A percentile compares a stretch with the other conserved stretches of the same genome.
Evolutionary conservation across 1,139 yeast genomes (phyloP).

Genomic region (Sugiyamaella grinbergsii): DNA sequence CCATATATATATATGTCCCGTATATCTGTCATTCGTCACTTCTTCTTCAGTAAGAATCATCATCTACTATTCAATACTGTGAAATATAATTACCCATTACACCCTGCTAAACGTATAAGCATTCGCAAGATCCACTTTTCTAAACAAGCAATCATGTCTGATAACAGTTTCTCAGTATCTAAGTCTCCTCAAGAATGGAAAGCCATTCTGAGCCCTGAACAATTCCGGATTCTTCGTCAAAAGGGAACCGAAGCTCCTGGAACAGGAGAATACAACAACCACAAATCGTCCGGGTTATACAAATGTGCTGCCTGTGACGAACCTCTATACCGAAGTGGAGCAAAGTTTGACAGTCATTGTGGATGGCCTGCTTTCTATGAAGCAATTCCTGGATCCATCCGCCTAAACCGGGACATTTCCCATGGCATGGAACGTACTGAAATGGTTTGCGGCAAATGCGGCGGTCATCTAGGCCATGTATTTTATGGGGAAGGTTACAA

Average conservation of each 20-base stretch:
- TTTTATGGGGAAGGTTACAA: slow-evolving; percentile 92
- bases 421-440: slow-evolving; percentile 83
- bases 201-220: slow-evolving; percentile 74
- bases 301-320: slow-evolving; percentile 81
- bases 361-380: slow-evolving; percentile 98
- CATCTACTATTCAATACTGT: no score
- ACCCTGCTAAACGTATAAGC: no score
- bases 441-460: slow-evolving; percentile 85
- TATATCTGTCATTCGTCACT: neutral
- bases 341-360: slow-evolving; percentile 88
- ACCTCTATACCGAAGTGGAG: slow-evolving; percentile 74
- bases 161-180: slow-evolving; percentile 25
- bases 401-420: slow-evolving; percentile 58
- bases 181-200: slow-evolving; percentile 76
- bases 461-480: slow-evolving; percentile 93
- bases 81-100: no score
- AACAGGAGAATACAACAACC: slow-evolving; percentile 67
- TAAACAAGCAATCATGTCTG: slow-evolving; percentile 11
- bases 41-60: neutral
- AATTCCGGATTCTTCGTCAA: slow-evolving; percentile 74
- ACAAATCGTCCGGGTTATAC: slow-evolving; percentile 62
- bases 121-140: slow-evolving; percentile 4
- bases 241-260: slow-evolving; percentile 84
- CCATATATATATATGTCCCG: neutral
- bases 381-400: slow-evolving; percentile 80